Evolutionary conservation across 148 eudicot genomes (phyloP), one percentile per base, ranked within the genome.

Genomic region (Amaranthus hypochondriacus): DNA sequence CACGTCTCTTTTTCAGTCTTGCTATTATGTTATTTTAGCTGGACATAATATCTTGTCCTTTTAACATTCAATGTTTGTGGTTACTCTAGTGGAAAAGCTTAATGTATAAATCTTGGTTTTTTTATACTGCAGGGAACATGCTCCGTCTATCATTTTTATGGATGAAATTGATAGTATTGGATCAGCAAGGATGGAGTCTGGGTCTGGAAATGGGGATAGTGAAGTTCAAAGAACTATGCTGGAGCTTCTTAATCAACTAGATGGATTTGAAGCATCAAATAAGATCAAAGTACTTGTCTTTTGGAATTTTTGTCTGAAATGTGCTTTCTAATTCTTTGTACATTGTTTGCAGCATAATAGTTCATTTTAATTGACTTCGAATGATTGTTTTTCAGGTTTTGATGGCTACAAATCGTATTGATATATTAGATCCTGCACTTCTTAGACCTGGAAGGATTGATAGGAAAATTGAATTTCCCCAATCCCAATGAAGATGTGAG

Each of bases 361-460:
- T 18, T 14, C 10, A 28, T 68, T 60, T 10, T 66, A 8, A 50
- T 77, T 39, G 48, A 48, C 56, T 2, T 61, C n/a, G 11, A 44
- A 9, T 68, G n/a, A 48, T 62, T 62, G 39, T 28, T 9, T 66
- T 10, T 56, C 75, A 85, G 88, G 90, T 87, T 77, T 74, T 86
- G 85, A 88, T 88, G 92, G 89, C 89, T 57, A 88, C 89, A 62
- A 86, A 87, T 62, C 84, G 93, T 56, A 87, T 87, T 76, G 93
- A 89, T 75, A 89, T 87, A 72, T 69, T 89, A 80, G 93, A 89
- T 72, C 93, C 82, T 62, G 93, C 90, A 44, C 93, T 89, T 56
- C 89, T 89, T 55, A 87, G 93, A 79, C 93, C 93, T 57, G 90
- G 93, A 83, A 85, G 93, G 72, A 87, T 89, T 76, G 93, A 89